These are phyloP conservation scores for Saccharum officinarum DNA, from an alignment of 176 grass and related monocot species.

Conservation along the genomic window DNA sequence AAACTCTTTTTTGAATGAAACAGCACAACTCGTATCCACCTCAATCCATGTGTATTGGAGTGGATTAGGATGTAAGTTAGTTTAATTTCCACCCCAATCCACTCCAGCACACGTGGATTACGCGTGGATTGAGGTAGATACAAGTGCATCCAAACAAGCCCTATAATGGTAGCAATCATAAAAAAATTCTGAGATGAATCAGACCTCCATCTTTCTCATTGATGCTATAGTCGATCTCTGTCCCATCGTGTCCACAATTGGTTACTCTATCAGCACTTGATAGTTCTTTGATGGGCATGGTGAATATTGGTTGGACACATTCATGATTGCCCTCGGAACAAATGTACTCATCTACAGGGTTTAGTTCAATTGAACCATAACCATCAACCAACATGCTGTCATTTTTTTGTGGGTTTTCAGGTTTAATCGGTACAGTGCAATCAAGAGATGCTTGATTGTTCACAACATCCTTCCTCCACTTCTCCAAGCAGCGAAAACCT, in stretches of 20 bases:
- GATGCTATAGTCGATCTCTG: conserved; percentile 2
- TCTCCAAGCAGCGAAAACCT: conserved; percentile 41
- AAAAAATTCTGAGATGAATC: neutral
- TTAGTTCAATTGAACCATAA: conserved; percentile 10
- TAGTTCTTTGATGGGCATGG: neutral
- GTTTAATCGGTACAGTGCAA: conserved; percentile 20
- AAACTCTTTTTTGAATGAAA: conserved; percentile 14
- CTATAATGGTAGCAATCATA: neutral
- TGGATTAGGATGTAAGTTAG: neutral
- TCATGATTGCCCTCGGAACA: conserved; percentile 8
- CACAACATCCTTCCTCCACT: conserved; percentile 20
- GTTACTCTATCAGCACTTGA: conserved; percentile 16
- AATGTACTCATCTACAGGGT: neutral
- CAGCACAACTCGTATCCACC: neutral
- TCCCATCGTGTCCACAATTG: neutral
- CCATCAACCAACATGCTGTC: neutral
- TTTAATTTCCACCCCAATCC: neutral
- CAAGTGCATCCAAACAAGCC: neutral
- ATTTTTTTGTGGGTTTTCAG: conserved; percentile 1
- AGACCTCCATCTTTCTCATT: conserved; percentile 25
- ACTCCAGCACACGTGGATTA: neutral
- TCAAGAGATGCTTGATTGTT: conserved; percentile 17
- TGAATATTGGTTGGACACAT: conserved; percentile 12
- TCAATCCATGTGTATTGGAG: neutral
- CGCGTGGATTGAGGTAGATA: neutral